phyloP scores from a whole-genome alignment of 192 early-diverging fungal genomes.

The Linnemannia zychae region DNA sequence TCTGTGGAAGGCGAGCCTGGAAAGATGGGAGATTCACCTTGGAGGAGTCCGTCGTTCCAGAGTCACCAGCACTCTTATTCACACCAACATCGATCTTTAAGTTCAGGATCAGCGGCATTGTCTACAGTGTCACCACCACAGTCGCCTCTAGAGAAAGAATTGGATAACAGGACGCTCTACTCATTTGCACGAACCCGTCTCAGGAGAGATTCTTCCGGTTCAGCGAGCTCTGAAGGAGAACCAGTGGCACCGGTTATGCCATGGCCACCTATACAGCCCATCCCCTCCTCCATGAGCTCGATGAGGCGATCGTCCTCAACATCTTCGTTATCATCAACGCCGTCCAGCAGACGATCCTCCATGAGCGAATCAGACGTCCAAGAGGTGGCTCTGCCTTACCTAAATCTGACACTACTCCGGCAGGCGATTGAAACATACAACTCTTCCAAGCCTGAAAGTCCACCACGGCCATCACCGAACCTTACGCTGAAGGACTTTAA shows the following conservation, averaged over 20 bases:
- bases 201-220: conserved; percentile 14
- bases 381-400: conserved; percentile 19
- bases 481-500: conserved; percentile 14
- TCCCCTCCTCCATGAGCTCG: neutral
- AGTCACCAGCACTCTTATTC: neutral
- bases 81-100: neutral
- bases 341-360: conserved; percentile 24
- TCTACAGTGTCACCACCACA: conserved; percentile 15
- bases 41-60: neutral
- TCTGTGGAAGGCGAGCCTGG: conserved; percentile 13
- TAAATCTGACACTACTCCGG: conserved; percentile 32
- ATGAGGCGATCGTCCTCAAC: neutral
- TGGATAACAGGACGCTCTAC: conserved; percentile 4
- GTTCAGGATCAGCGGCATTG: neutral
- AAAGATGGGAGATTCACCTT: neutral
- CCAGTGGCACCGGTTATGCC: neutral
- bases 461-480: neutral
- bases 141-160: conserved; percentile 9
- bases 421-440: conserved; percentile 50
- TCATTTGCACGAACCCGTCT: conserved; percentile 10
- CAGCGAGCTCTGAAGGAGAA: conserved; percentile 18
- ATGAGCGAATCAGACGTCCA: neutral
- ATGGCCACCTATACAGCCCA: neutral
- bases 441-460: conserved; percentile 17
- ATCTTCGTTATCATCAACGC: neutral